Conservation (phyloP, 139 green algal genomes). For the Zygnema circumcarinatum region DNA sequence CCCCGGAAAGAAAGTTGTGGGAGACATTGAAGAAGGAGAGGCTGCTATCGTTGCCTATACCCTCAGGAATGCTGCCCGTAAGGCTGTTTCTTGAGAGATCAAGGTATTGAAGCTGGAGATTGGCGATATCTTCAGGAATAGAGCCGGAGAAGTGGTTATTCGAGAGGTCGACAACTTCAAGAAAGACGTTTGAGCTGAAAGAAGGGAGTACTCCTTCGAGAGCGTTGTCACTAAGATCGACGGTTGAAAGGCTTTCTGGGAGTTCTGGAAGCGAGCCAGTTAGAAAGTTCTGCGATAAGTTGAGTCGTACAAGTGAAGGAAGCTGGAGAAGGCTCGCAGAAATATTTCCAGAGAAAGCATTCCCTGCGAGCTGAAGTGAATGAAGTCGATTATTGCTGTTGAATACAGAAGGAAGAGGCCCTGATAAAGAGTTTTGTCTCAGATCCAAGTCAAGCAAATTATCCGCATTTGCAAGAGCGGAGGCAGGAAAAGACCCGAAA, state of each 20-base stretch:
- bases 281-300: background rate
- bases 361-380: background rate
- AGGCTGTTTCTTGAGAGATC: conserved; percentile 18
- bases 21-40: conserved; percentile 24
- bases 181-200: background rate
- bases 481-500: background rate
- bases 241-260: background rate
- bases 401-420: background rate
- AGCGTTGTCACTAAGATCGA: conserved; percentile 10
- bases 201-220: background rate
- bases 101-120: conserved; percentile 19
- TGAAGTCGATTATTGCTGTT: background rate
- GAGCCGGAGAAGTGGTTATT: conserved; percentile 28
- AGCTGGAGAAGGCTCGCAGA: background rate
- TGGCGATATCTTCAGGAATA: conserved; percentile 10
- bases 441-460: background rate
- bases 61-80: background rate
- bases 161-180: conserved; percentile 12
- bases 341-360: background rate
- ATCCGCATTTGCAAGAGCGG: background rate
- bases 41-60: background rate
- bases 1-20: background rate
- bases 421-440: conserved; percentile 4
- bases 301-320: background rate
- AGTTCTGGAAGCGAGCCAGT: background rate